Percentiles rank a stretch among this genome's conserved stretches.
Conservation (phyloP, 306 rosid species). For the Carpinus fangiana region DNA sequence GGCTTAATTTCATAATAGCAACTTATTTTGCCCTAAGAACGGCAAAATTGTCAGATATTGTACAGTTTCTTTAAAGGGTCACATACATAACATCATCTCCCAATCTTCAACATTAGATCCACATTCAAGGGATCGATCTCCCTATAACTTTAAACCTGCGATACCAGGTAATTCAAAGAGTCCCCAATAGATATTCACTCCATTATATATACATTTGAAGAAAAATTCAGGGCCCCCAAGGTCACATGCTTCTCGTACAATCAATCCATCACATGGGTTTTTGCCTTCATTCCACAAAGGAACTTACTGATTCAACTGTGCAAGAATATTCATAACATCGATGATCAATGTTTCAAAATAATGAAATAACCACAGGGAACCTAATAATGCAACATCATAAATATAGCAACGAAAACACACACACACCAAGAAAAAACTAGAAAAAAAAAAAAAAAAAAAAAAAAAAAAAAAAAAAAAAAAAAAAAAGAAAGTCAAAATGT, state of each 20-base stretch:
- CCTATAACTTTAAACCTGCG: not conserved
- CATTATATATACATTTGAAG: constrained; percentile 12
- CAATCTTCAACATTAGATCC: constrained; percentile 6
- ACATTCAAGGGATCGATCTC: not conserved
- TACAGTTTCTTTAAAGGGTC: not conserved
- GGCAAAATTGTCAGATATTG: constrained; percentile 6
- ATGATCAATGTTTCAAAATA: not conserved
- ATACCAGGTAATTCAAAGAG: constrained; percentile 8
- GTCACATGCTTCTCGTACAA: constrained; percentile 12
- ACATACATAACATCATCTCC: not conserved
- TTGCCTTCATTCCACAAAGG: constrained; percentile 28
- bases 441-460: not conserved
- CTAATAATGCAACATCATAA: not conserved
- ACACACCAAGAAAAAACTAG: not conserved
- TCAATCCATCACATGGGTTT: constrained; percentile 13
- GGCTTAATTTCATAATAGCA: constrained; percentile 5
- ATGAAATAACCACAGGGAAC: not conserved
- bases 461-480: not conserved
- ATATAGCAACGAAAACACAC: not conserved
- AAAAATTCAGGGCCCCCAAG: not conserved
- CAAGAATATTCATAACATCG: constrained; percentile 12
- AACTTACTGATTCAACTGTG: constrained; percentile 26
- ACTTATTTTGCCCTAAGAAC: constrained; percentile 4
- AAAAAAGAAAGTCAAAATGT: not conserved
- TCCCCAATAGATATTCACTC: constrained; percentile 1